Conservation (phyloP, 345 rosid species). For the Eutrema japonicum region DNA sequence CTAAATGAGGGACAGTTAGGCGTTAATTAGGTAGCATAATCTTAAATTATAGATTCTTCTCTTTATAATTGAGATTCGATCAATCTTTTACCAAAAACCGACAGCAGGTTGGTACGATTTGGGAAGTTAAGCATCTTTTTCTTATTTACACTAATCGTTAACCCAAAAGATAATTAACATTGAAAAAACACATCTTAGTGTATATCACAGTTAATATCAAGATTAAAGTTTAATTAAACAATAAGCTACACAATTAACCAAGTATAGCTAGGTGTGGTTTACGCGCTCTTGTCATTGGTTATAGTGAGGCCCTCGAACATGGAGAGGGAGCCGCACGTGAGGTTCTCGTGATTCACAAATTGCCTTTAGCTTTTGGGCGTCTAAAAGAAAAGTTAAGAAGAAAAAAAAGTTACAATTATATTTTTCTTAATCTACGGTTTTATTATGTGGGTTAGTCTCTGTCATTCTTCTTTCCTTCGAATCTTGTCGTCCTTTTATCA, state of each 20-base stretch:
- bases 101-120: constrained; percentile 43
- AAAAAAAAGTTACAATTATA: constrained; percentile 13
- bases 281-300: constrained; percentile 38
- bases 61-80: constrained; percentile 27
- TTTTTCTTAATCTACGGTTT: constrained; percentile 17
- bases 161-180: neutral
- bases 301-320: constrained; percentile 45
- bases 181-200: neutral
- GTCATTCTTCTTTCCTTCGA: constrained; percentile 34
- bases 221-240: constrained; percentile 16
- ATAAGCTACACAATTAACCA: constrained; percentile 31
- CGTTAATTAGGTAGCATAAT: constrained; percentile 42
- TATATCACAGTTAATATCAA: constrained; percentile 20
- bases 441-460: constrained; percentile 31
- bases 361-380: constrained; percentile 53
- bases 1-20: constrained; percentile 39
- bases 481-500: constrained; percentile 39
- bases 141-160: constrained; percentile 2
- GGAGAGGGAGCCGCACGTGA: constrained; percentile 88
- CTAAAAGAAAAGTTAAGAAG: constrained; percentile 33
- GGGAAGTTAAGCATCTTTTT: neutral
- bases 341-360: constrained; percentile 68
- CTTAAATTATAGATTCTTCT: constrained; percentile 23
- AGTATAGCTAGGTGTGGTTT: constrained; percentile 37
- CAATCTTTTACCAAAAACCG: constrained; percentile 29